Percentiles rank a stretch among this genome's conserved stretches.
These are phyloP conservation scores for Leccinum olivaceopallidum DNA, from an alignment of 768 basidiomycete genomes.

Conservation along the genomic window DNA sequence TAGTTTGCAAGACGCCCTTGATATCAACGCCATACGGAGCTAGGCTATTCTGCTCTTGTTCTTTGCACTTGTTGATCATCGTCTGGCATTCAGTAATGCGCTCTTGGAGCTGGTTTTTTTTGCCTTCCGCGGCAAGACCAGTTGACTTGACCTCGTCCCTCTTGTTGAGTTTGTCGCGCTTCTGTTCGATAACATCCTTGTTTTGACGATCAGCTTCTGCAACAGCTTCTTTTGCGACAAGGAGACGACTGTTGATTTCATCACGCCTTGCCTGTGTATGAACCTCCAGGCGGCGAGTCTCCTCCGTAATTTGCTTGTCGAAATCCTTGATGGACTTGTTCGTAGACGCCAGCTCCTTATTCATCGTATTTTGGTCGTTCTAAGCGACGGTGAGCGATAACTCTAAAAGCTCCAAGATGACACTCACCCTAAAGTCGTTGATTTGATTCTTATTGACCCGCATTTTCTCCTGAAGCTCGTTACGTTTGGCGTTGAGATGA, in stretches of 20 bases:
- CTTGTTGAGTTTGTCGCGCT: slow-evolving; percentile 32
- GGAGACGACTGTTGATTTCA: slow-evolving; percentile 52
- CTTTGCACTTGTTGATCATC: slow-evolving; percentile 50
- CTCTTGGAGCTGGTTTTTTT: slow-evolving; percentile 34
- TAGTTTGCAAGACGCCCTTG: slow-evolving; percentile 52
- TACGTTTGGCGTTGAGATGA: slow-evolving; percentile 41
- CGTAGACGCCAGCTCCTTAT: slow-evolving; percentile 37
- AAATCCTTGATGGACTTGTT: slow-evolving; percentile 36
- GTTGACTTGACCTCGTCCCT: slow-evolving; percentile 34
- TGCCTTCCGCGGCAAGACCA: slow-evolving; percentile 39
- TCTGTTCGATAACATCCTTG: slow-evolving; percentile 34
- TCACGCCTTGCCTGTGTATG: slow-evolving; percentile 66
- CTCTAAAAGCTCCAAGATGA: not conserved
- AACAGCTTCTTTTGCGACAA: slow-evolving; percentile 43
- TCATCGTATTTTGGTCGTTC: slow-evolving; percentile 54
- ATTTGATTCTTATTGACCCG: slow-evolving; percentile 47
- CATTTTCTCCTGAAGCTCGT: slow-evolving; percentile 41
- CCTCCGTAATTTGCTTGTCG: slow-evolving; percentile 51
- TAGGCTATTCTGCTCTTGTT: slow-evolving; percentile 56
- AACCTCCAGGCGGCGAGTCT: slow-evolving; percentile 52
- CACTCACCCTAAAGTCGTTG: slow-evolving; percentile 44
- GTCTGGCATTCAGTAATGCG: slow-evolving; percentile 47
- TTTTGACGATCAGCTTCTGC: slow-evolving; percentile 37
- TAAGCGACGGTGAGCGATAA: slow-evolving; percentile 27
- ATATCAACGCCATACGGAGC: slow-evolving; percentile 65